Evolutionary conservation across 75 land plant genomes (phyloP), one percentile per base, ranked within the genome.

Genomic region (Cunninghamia lanceolata): DNA sequence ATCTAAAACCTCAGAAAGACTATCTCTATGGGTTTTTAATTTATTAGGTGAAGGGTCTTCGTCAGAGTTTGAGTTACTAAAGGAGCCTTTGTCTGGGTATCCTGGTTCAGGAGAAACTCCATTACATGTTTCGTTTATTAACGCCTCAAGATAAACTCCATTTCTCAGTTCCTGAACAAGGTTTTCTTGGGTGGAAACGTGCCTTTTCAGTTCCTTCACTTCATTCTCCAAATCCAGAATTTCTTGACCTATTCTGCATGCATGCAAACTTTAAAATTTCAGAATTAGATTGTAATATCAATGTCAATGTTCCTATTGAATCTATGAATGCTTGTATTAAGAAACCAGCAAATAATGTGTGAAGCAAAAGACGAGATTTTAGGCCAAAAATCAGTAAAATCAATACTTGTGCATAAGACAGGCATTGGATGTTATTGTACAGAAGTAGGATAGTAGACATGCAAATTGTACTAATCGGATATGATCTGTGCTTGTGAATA

Each of bases 241-340:
- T 59, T 92, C 91, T 47, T 94, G 89, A 36, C 91, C 88, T 87
- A 93, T 86, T 85, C 96, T 95, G 91, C 87, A 86, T n/a, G 83
- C 7, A 84, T 8, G 82, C 85, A 82, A 82, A n/a, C 21, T 17
- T 83, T 59, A 52, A 3, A 54, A 30, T 71, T 11, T 71, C 75
- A 71, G 75, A 71, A 71, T 32, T 2, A 32, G 36, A 32, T 32
- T 34, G 75, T 11, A 32, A 9, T 32, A 10, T 34, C 75, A 71
- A 32, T 71, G 75, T 32, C 36, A 34, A 71, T 71, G 75, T 32
- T 34, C 75, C 3, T 34, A 71, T 11, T 71, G 38, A 71, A 9
- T 32, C 36, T 71, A 32, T 9, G 75, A 71, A 71, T 11, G 10
- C 2, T 34, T 71, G 75, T 71, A 71, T 10, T 34, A 32, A 30